Conservation (phyloP, 1,284 basidiomycete species). For the Tylopilus sp. region DNA sequence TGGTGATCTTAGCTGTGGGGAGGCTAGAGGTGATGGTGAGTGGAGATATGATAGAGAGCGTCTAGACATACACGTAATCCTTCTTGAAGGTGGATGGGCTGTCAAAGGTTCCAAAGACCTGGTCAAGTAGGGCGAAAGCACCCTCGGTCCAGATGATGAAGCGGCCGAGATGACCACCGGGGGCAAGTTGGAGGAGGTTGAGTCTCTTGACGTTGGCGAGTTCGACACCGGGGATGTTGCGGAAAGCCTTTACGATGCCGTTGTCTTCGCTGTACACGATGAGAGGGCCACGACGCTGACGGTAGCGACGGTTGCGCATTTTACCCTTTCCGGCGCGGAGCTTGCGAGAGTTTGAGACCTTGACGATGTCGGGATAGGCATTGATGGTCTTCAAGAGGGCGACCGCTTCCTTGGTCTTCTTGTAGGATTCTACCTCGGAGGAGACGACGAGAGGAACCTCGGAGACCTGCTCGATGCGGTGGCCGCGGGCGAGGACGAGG, state of each 20-base stretch:
- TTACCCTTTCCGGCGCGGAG: conserved; percentile 98
- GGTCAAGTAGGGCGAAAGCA: conserved; percentile 91
- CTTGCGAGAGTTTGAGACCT: conserved; percentile 98
- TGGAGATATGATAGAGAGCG: background rate
- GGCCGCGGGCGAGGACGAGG: conserved; percentile 97
- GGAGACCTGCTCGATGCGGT: conserved; percentile 97
- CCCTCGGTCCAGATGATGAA: conserved; percentile 99
- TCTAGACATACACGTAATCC: conserved; percentile 73
- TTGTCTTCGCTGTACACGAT: conserved; percentile 98
- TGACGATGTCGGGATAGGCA: conserved; percentile 93
- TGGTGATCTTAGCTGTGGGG: conserved; percentile 93
- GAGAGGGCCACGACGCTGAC: conserved; percentile 96
- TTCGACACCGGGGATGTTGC: conserved; percentile 99
- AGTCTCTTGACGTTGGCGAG: conserved; percentile 92
- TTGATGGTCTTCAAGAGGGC: conserved; percentile 88
- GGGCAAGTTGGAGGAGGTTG: conserved; percentile 98
- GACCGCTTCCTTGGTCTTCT: conserved; percentile 98
- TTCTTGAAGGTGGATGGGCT: conserved; percentile 87
- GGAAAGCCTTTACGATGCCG: conserved; percentile 97
- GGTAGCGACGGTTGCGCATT: conserved; percentile 94
- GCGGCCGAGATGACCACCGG: conserved; percentile 98
- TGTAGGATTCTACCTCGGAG: conserved; percentile 79
- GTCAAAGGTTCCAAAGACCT: conserved; percentile 93
- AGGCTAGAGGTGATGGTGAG: conserved; percentile 50
- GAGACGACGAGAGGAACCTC: conserved; percentile 96